Conservation (phyloP, 768 basidiomycete genomes). For the Tremella yokohamensis region DNA sequence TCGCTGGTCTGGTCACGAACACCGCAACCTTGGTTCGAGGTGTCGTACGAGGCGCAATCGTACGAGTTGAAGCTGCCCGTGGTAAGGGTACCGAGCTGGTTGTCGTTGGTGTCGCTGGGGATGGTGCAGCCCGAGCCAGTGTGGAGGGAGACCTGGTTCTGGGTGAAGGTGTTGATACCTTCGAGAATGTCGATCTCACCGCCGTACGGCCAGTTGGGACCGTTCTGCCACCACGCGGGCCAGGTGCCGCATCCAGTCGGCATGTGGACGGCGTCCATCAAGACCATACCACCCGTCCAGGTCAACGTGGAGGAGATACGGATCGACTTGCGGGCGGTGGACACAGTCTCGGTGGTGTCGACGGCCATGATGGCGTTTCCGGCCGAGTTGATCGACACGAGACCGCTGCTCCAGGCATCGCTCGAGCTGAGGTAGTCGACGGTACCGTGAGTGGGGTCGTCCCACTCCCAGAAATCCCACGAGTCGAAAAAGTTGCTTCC, state of each 20-base stretch:
- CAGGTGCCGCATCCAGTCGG: constrained; percentile 84
- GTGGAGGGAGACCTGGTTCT: constrained; percentile 56
- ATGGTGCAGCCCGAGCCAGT: constrained; percentile 53
- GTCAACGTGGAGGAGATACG: constrained; percentile 59
- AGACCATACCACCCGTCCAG: constrained; percentile 63
- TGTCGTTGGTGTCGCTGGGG: constrained; percentile 27
- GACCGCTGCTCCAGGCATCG: constrained; percentile 57
- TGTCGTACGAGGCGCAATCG: constrained; percentile 48
- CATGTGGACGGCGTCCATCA: constrained; percentile 84
- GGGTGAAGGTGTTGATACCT: constrained; percentile 53
- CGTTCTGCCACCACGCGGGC: constrained; percentile 64
- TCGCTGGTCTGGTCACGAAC: constrained; percentile 58
- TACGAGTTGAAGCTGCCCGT: constrained; percentile 47
- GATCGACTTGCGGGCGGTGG: constrained; percentile 68
- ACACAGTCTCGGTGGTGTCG: constrained; percentile 72
- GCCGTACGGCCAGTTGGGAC: constrained; percentile 52
- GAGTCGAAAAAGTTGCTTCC: constrained; percentile 76
- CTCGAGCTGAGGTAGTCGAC: constrained; percentile 60
- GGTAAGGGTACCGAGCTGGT: constrained; percentile 35
- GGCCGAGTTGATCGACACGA: constrained; percentile 64
- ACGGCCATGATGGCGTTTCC: constrained; percentile 84
- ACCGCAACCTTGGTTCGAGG: constrained; percentile 61
- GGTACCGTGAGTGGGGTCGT: constrained; percentile 70
- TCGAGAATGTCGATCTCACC: constrained; percentile 55
- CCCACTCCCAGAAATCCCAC: constrained; percentile 62